These are phyloP conservation scores for Zanthoxylum bungeanum DNA, from an alignment of 345 rosid genomes.

Conservation along the genomic window DNA sequence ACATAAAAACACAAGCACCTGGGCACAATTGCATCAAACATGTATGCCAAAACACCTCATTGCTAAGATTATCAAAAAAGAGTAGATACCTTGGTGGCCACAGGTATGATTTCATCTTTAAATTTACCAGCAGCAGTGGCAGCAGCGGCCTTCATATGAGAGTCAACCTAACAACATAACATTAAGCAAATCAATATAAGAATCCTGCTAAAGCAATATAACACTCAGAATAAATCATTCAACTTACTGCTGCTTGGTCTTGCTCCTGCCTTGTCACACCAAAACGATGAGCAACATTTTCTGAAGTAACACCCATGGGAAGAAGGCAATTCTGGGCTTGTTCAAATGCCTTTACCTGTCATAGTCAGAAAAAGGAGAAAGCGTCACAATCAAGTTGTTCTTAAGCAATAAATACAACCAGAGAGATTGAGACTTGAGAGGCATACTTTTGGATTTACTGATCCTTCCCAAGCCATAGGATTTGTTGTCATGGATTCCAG, in stretches of 20 bases:
- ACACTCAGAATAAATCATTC: constrained; percentile 10
- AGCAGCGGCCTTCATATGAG: constrained; percentile 93
- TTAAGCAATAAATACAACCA: background rate
- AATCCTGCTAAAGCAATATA: background rate
- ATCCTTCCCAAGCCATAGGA: constrained; percentile 88
- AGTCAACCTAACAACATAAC: constrained; percentile 61
- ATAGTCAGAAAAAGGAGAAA: constrained; percentile 14
- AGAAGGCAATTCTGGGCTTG: constrained; percentile 90
- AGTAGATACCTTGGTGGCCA: constrained; percentile 71
- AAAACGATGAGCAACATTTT: constrained; percentile 85
- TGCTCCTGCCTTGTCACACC: constrained; percentile 90
- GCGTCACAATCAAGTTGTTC: background rate
- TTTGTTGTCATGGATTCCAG: constrained; percentile 83
- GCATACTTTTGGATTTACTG: constrained; percentile 74
- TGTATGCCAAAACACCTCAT: background rate
- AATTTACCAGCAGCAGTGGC: constrained; percentile 85
- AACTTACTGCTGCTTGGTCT: constrained; percentile 94
- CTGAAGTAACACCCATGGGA: constrained; percentile 97
- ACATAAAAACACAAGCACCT: background rate
- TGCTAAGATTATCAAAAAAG: background rate
- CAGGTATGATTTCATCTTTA: constrained; percentile 87
- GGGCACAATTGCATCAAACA: background rate
- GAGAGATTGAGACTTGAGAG: background rate
- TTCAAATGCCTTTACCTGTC: constrained; percentile 62
- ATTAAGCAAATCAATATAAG: background rate